These are phyloP conservation scores for Hypoxylon sp. DNA, from an alignment of 2,329 filamentous ascomycete genomes.

Conservation along the genomic window DNA sequence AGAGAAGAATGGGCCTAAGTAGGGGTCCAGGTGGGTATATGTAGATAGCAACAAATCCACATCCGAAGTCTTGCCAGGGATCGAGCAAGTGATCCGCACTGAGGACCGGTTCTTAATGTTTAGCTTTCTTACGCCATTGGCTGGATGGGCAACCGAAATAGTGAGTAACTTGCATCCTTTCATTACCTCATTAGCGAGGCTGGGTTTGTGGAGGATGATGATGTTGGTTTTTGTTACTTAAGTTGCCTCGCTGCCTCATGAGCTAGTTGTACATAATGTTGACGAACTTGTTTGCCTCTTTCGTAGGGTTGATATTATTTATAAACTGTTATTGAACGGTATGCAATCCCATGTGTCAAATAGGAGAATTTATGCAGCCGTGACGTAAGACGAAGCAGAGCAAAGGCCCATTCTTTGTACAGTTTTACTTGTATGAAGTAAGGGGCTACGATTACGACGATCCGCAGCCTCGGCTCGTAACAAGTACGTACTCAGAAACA, in stretches of 20 bases:
- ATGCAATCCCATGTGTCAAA: no score
- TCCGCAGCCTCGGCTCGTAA: slow-evolving; percentile 5
- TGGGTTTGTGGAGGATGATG: slow-evolving; percentile 29
- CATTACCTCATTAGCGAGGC: slow-evolving; percentile 31
- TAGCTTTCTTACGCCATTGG: slow-evolving; percentile 26
- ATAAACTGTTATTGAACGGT: no score
- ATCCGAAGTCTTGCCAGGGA: slow-evolving; percentile 24
- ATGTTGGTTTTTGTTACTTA: slow-evolving; percentile 14
- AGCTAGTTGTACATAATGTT: no score
- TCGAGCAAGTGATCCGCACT: slow-evolving; percentile 27
- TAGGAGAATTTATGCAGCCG: slow-evolving; percentile 10
- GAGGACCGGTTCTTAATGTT: slow-evolving; percentile 18
- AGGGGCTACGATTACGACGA: slow-evolving; percentile 18
- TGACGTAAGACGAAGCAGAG: slow-evolving; percentile 22
- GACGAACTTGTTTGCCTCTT: no score
- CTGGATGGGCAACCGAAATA: slow-evolving; percentile 27
- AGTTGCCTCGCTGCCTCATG: no score
- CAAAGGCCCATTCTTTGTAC: no score
- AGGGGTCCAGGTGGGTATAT: slow-evolving; percentile 38
- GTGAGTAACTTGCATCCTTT: slow-evolving; percentile 19
- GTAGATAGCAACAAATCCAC: slow-evolving; percentile 37
- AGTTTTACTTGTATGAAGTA: slow-evolving; percentile 14
- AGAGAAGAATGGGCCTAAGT: slow-evolving; percentile 3
- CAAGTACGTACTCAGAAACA: no score
- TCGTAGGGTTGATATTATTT: no score